phyloP scores from a whole-genome alignment of 768 basidiomycete genomes.

The Cubamyces lactineus region DNA sequence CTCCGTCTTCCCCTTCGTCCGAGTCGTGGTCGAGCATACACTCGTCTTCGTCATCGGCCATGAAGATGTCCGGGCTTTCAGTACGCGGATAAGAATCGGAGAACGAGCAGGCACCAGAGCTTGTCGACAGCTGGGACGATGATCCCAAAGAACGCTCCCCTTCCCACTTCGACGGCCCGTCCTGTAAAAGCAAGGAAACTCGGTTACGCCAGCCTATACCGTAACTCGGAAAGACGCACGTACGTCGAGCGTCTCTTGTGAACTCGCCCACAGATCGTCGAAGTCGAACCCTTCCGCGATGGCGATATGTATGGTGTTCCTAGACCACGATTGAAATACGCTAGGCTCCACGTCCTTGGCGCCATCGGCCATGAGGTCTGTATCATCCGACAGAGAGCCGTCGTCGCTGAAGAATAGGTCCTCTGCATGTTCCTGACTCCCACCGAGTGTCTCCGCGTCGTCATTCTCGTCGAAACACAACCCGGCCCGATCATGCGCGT shows the following conservation, averaged over 20 bases:
- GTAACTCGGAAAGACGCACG: not conserved
- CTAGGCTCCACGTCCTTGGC: no score
- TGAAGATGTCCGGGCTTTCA: not conserved
- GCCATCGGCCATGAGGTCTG: not conserved
- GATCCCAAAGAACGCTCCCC: not conserved
- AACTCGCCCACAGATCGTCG: constrained; percentile 21
- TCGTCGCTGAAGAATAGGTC: constrained; percentile 3
- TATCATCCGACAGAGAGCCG: not conserved
- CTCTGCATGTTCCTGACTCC: constrained; percentile 1
- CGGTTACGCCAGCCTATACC: not conserved
- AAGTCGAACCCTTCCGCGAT: constrained; percentile 1
- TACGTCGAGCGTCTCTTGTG: constrained; percentile 21
- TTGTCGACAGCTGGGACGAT: not conserved
- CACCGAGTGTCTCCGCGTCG: constrained; percentile 10
- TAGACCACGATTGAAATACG: no score
- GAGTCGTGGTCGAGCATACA: no score
- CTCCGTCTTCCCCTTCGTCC: constrained; percentile 6
- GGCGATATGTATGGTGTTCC: not conserved
- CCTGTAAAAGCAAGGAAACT: constrained; percentile 1
- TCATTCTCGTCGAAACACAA: constrained; percentile 10
- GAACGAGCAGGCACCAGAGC: not conserved
- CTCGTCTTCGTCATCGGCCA: constrained; percentile 16
- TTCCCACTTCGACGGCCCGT: constrained; percentile 7
- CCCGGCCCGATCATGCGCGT: constrained; percentile 4
- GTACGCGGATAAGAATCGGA: constrained; percentile 5